Base-by-base conservation (phyloP, 257 asterid genomes). In the Rauvolfia tetraphylla region DNA sequence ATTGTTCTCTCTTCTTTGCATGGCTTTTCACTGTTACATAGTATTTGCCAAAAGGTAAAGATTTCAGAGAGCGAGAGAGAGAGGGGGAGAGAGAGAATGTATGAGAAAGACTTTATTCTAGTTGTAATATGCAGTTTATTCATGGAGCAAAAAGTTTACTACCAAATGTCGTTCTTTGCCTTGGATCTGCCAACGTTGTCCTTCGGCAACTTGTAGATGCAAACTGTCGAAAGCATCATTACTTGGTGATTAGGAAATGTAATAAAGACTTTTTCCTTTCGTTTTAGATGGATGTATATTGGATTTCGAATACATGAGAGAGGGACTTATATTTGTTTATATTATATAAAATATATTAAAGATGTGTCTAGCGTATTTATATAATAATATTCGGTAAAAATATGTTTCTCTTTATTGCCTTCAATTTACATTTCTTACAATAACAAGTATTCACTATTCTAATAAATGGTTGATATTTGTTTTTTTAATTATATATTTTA, bases 21-120 rank as follows among this genome's bases (percentile, higher is more conserved):
- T 59, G 49, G 65, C 87, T 83, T 82, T 86, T 46, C 13, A 81
- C 86, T 85, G 87, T 82, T 72, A 79, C 88, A 81, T 85, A 62
- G 90, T 83, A 89, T 83, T 71, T 71, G 75, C 67, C 76, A 44
- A 79, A 85, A 87, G 51, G 51, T 46, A 46, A 11, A 41, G 44
- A 41, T 3, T 3, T 3, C 58, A 41, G 62, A 41, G 44, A 41
- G 44, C 3, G 44, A 41, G 44, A 77, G 84, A 63, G 75, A 81
- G 71, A 77, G 83, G 66, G 6, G 46, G 75, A 36, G 70, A 69
- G 71, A 71, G 78, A 76, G 13, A 54, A 46, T 6, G 34, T 39
- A 46, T 5, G 69, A 68, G 65, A 6, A 33, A 69, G 80, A 77
- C 75, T 72, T 80, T 74, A 80, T 75, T 83, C 76, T 68, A 75